Evolutionary conservation across 176 grass and related monocot genomes (phyloP).

Genomic region (Rhynchospora breviuscula): DNA sequence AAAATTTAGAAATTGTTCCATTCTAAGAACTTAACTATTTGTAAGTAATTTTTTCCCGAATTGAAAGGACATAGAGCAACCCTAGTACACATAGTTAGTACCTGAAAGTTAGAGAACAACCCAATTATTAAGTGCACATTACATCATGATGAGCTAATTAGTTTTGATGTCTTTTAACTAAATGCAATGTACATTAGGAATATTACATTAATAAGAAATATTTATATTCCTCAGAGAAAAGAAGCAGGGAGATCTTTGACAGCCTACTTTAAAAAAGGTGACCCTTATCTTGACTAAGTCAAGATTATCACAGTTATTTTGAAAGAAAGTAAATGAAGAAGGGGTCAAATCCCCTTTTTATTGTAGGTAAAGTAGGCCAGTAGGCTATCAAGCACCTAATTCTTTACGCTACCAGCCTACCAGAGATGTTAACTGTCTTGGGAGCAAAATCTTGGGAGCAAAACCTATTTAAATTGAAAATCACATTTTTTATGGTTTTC

Average conservation of each 20-base stretch:
- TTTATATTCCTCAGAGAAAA: background rate
- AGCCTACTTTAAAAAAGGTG: background rate
- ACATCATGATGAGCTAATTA: too few relatives aligned
- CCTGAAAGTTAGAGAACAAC: too few relatives aligned
- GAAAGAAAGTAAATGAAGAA: background rate
- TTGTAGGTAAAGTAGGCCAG: constrained; percentile 12
- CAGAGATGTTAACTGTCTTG: background rate
- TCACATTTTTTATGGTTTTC: background rate
- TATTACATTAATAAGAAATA: background rate
- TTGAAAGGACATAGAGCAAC: too few relatives aligned
- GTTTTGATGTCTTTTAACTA: background rate
- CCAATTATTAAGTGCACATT: too few relatives aligned
- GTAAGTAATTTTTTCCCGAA: too few relatives aligned
- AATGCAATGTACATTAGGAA: background rate
- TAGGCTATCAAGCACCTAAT: background rate
- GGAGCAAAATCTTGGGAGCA: background rate
- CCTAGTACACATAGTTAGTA: too few relatives aligned
- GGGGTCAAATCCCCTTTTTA: background rate
- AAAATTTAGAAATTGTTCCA: too few relatives aligned
- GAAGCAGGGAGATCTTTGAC: background rate
- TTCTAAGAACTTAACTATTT: too few relatives aligned
- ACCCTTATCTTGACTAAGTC: background rate
- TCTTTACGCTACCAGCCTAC: constrained; percentile 3
- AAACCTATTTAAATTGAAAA: background rate
- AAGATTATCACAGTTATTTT: background rate